Evolutionary conservation across 768 basidiomycete species (phyloP), one percentile per base, ranked within the genome.

Genomic region (Obba rivulosa): DNA sequence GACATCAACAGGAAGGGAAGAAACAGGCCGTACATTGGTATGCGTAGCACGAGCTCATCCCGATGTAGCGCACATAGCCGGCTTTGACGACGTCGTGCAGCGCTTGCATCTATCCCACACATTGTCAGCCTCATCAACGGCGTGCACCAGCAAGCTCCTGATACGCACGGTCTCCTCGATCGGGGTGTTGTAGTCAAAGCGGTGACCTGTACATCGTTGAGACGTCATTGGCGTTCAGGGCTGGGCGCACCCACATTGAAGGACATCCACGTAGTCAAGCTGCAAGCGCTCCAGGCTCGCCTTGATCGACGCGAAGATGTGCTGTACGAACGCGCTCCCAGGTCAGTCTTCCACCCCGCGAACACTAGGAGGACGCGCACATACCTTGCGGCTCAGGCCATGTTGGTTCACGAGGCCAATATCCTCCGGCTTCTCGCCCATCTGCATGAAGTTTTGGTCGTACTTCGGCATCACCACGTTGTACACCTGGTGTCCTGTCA

Each of bases 271-370:
- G 54, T 87, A 87, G 46, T 89, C 87, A 23, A 85, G 63, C 46
- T 85, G 81, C 4, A 89, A 70, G n/a, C 86, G 72, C 56, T 82
- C 65, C 42, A 89, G 61, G 45, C 79, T 80, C 16, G 67, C 64
- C 56, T 81, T 79, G 23, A 8, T 34, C 34, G 16, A 44, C 16
- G 40, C 20, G 41, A 14, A 14, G n/a, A 34, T 18, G 8, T 17
- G 31, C 3, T 17, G 34, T 11, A n/a, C 7, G 7, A 17, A 40
- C n/a, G 25, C 2, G 2, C 28, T 4, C 10, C 18, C 5, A 31
- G 37, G 23, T 11, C 20, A 8, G 13, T 39, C 20, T 25, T 17
- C 2, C 37, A 31, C 8, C 16, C 7, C n/a, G n/a, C n/a, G n/a
- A n/a, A n/a, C 28, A 31, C 28, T 13, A 13, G 13, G 28, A 13